Base-by-base conservation (phyloP, 2,329 filamentous ascomycete genomes). In the Beauveria bassiana region DNA sequence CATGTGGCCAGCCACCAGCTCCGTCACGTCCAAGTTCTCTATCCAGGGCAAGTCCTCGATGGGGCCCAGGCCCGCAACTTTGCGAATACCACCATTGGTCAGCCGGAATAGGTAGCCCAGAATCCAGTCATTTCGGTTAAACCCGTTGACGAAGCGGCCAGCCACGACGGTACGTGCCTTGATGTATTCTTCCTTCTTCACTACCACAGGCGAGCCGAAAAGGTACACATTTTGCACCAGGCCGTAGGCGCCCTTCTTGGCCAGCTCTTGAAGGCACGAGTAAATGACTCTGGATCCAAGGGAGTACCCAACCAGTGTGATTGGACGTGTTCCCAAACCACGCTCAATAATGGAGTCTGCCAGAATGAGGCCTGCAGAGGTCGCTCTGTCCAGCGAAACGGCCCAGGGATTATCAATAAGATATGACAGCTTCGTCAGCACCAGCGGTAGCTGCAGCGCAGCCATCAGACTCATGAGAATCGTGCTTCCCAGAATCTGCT, bases 371-470 rank as follows among this genome's bases (percentile, higher is more conserved):
- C 95, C 95, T 8, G 93, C 91, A 61, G 90, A 82, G 69, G 89
- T 93, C 34, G 95, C 95, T 68, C 95, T 86, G 69, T 95, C 91
- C 55, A 96, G 83, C 1, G 95, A 98, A n/a, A 97, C 93, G 28
- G 89, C 91, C 95, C 95, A 99, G 0, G 95, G 95, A 70, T 99
- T 99, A 74, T 99, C 95, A 66, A 99, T 97, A 22, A 99, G 82
- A 70, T 99, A 99, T 0, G 93, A 86, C 10, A 99, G 83, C 72
- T 99, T 99, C 0, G 93, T 93, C 50, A 99, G 78, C 31, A 97
- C 88, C 47, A 99, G 85, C 2, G 95, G 95, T n/a, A 97, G 78
- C 72, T 96, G 91, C 57, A 99, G 79, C 40, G 93, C 92, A 46
- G 93, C 89, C 93, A 99, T 98, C 38, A 99, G 79, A 66, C 88